Evolutionary conservation across 2,329 filamentous ascomycete species (phyloP), one percentile per base, ranked within the genome.

Genomic region (Alternaria angustiovoidea): DNA sequence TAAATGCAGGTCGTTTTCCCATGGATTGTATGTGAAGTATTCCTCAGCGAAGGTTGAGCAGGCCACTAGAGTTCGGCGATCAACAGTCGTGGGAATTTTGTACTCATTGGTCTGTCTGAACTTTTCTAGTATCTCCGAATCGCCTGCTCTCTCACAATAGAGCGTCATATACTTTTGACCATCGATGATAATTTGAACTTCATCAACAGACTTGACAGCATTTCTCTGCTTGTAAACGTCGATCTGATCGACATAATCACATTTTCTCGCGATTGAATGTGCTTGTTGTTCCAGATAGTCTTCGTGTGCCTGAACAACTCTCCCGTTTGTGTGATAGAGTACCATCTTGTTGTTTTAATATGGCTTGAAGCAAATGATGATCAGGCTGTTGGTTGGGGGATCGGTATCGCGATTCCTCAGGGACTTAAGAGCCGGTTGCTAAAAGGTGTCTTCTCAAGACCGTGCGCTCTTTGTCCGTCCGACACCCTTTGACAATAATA

Each of bases 41-140:
- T 70, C 65, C 11, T 62, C 26, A 8, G 66, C 65, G 2, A 58
- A 18, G 14, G 44, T 57, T 7, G 68, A 70, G 8, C 59, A 64
- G 34, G 16, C 51, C 28, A 54, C 65, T 12, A 70, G 26, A 12
- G 55, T 66, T 2, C 18, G 18, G 20, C 62, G 63, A 47, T 67
- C 57, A 9, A 69, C n/a, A 20, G 43, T 44, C n/a, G 9, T 26
- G 6, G 4, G 5, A 4, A 52, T 38, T 3, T 14, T 3, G 3
- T 16, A 22, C 12, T 11, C 0, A 1, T 7, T 24, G 7, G 5
- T 34, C 20, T 22, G 30, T 2, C 12, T 32, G 34, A 51, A 62
- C 4, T 18, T 20, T 24, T 51, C 22, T 4, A 49, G 32, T 11
- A 1, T 16, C 4, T n/a, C 57, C 36, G 3, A 41, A 24, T 56